Evolutionary conservation across 2,329 filamentous ascomycete genomes (phyloP), one percentile per base, ranked within the genome.

Genomic region (Aspergillus tanneri): DNA sequence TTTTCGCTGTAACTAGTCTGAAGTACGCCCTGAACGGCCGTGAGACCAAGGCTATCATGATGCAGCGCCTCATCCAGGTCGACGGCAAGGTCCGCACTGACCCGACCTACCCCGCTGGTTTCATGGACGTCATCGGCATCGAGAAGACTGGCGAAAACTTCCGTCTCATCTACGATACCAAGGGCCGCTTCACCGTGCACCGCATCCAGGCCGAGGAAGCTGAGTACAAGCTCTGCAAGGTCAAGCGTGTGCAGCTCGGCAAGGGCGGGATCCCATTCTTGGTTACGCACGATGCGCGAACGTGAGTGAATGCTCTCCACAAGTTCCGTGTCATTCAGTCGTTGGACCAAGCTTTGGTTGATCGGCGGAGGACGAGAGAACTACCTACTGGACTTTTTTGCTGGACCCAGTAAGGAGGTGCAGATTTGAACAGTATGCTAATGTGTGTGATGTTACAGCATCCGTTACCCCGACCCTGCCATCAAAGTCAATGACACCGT

Each of bases 221-320:
- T 68, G 86, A 93, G 83, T 99, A 96, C 89, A 99, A 99, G 88
- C 84, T 99, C 70, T 91, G 91, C 84, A 99, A 97, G 85, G 93
- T 99, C 82, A 96, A 96, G 89, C 88, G 92, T 72, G 93, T 99
- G 59, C 93, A 99, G 84, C 85, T 99, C 70, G 93, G 93, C 83
- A 92, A 90, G 80, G 95, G 93, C 80, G 93, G 91, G 83, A 95
- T 99, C 86, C 93, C 93, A 95, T 99, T 96, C 91, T 96, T 97
- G 90, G 93, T 99, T 89, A 99, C 93, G 91, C 93, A 99, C 89
- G 93, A 99, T 93, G 93, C 93, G 81, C 88, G 93, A 90, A 99
- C 93, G 92, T 99, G 83, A 96, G 92, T 97, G 87, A 61, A 62
- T 60, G 56, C 68, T 65, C 64, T 67, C 84, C 57, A 59, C 53